Evolutionary conservation across 371 early-diverging fungal genomes (phyloP).

Genomic region (Choanephora cucurbitarum): DNA sequence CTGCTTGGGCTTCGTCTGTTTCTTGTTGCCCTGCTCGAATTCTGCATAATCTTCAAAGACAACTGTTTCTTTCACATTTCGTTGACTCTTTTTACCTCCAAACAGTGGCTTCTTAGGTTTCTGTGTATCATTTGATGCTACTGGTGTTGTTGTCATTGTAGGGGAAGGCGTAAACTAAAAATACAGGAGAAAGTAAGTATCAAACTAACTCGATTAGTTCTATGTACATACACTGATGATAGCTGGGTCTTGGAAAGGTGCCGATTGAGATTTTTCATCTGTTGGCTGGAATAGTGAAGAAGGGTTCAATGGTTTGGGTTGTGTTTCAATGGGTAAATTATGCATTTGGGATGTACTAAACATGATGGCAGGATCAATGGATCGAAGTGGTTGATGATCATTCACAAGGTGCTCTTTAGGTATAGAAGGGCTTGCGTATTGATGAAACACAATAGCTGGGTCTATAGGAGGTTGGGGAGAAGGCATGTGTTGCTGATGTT

Average conservation of each 20-base stretch:
- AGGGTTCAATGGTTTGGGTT: conserved; percentile 4
- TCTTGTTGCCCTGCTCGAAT: conserved; percentile 16
- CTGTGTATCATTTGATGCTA: not conserved
- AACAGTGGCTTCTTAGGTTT: conserved; percentile 8
- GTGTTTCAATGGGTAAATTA: no score
- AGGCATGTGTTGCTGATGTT: not conserved
- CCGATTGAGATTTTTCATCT: not conserved
- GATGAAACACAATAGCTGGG: conserved; percentile 12
- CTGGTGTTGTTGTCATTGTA: not conserved
- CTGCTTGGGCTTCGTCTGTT: conserved; percentile 4
- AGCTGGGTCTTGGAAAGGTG: conserved; percentile 29
- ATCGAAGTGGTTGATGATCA: not conserved
- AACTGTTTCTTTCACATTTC: conserved; percentile 10
- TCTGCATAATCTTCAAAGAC: conserved; percentile 22
- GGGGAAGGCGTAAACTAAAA: not conserved
- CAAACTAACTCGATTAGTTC: not conserved
- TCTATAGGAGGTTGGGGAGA: conserved; percentile 2
- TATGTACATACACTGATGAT: conserved; percentile 21
- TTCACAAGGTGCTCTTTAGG: no score
- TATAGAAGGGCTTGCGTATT: no score
- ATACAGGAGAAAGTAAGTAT: not conserved
- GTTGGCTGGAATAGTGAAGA: conserved; percentile 2
- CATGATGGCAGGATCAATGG: conserved; percentile 12
- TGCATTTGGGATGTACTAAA: not conserved
- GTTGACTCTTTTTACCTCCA: conserved; percentile 8